Evolutionary conservation across 164 flowering plant species (phyloP).

Genomic region (Aristolochia californica): DNA sequence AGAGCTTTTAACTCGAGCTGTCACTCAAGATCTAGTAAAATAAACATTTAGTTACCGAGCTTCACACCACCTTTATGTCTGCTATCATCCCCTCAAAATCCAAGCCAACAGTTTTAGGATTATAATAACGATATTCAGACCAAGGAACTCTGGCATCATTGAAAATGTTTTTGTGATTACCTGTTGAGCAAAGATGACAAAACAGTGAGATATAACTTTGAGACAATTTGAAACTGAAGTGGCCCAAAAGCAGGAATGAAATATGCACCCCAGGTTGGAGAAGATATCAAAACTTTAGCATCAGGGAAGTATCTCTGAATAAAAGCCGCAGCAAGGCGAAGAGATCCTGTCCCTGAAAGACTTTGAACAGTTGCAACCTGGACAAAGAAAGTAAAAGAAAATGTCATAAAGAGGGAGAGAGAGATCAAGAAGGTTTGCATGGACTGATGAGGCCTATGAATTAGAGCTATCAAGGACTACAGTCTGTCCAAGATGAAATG

Average conservation of each 20-base stretch:
- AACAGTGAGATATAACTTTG: constrained; percentile 5
- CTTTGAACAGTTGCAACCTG: constrained; percentile 98
- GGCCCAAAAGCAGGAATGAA: background rate
- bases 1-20: background rate
- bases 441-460: too few relatives aligned
- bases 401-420: too few relatives aligned
- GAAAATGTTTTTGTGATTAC: constrained; percentile 97
- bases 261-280: constrained; percentile 93
- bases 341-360: constrained; percentile 99
- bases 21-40: background rate
- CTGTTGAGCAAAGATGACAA: constrained; percentile 26
- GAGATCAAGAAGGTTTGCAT: too few relatives aligned
- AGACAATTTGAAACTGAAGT: background rate
- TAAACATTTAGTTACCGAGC: background rate
- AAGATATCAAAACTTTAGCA: constrained; percentile 80
- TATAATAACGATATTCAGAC: constrained; percentile 94
- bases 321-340: constrained; percentile 88
- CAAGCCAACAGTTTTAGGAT: constrained; percentile 89
- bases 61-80: constrained; percentile 67
- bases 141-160: constrained; percentile 97
- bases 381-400: background rate
- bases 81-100: constrained; percentile 97
- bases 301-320: constrained; percentile 90
- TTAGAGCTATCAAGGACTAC: too few relatives aligned
- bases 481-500: background rate